Evolutionary conservation across 2,329 filamentous ascomycete genomes (phyloP).

Genomic region (Polytolypa hystricis): DNA sequence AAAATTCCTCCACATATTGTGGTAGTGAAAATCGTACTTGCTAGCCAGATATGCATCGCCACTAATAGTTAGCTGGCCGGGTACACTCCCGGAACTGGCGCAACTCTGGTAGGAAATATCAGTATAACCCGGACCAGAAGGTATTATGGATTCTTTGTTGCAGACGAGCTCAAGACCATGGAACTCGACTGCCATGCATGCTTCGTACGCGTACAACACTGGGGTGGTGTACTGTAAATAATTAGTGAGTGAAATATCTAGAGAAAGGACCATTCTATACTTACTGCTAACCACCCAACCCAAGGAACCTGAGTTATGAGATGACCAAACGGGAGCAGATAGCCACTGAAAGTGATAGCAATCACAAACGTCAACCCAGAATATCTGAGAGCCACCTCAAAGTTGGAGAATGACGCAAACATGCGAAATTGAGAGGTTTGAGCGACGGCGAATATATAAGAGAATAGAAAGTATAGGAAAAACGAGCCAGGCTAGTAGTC

Average conservation of each 20-base stretch:
- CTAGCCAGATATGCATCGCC: slow-evolving; percentile 44
- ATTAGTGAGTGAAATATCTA: slow-evolving; percentile 1
- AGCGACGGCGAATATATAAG: slow-evolving; percentile 47
- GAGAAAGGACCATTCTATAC: slow-evolving; percentile 4
- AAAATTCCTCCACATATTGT: slow-evolving; percentile 59
- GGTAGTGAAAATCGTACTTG: slow-evolving; percentile 40
- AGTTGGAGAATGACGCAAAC: slow-evolving; percentile 49
- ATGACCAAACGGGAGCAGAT: slow-evolving; percentile 50
- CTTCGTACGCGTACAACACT: slow-evolving; percentile 49
- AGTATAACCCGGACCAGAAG: slow-evolving; percentile 40
- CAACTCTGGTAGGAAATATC: slow-evolving; percentile 47
- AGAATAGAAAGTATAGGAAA: slow-evolving; percentile 51
- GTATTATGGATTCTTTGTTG: slow-evolving; percentile 43
- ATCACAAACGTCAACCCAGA: slow-evolving; percentile 48
- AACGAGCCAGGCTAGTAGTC: slow-evolving; percentile 42
- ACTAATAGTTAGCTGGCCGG: slow-evolving; percentile 39
- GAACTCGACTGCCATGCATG: slow-evolving; percentile 54
- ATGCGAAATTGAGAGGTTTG: slow-evolving; percentile 52
- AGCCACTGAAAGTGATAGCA: slow-evolving; percentile 51
- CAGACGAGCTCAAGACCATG: slow-evolving; percentile 44
- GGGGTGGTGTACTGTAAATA: slow-evolving; percentile 35
- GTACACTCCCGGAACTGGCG: slow-evolving; percentile 41
- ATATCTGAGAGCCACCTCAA: slow-evolving; percentile 52
- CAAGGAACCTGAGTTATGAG: slow-evolving; percentile 46
- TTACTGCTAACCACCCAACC: slow-evolving; percentile 46